These are phyloP conservation scores for Mycena crocata DNA, from an alignment of 768 basidiomycete genomes.

Conservation along the genomic window DNA sequence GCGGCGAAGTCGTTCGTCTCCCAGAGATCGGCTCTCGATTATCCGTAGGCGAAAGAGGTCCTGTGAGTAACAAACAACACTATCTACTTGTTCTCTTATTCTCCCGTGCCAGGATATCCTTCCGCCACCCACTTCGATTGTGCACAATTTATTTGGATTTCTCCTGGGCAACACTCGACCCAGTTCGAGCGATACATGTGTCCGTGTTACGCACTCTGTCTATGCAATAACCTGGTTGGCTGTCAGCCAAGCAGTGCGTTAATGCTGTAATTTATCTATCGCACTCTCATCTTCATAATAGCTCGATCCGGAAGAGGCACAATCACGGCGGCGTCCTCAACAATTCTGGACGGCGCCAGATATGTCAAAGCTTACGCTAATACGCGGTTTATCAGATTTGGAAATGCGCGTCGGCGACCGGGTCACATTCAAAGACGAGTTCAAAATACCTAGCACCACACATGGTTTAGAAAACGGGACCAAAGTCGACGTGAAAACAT, in stretches of 20 bases:
- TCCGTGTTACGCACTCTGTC: constrained; percentile 80
- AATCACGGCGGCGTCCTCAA: constrained; percentile 71
- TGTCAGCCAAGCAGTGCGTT: constrained; percentile 82
- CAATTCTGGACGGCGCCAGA: constrained; percentile 81
- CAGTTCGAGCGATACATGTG: constrained; percentile 68
- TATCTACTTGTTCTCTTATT: constrained; percentile 16
- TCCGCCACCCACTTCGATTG: constrained; percentile 59
- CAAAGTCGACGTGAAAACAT: constrained; percentile 60
- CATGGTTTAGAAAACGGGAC: constrained; percentile 66
- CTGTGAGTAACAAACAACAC: constrained; percentile 56
- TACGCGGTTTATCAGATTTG: constrained; percentile 68
- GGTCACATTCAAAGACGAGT: constrained; percentile 65
- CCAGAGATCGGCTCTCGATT: constrained; percentile 84
- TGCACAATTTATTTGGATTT: constrained; percentile 59
- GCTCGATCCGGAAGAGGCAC: constrained; percentile 71
- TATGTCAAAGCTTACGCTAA: constrained; percentile 69
- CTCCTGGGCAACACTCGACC: constrained; percentile 58
- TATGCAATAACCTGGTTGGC: constrained; percentile 90
- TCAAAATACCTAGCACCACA: constrained; percentile 63
- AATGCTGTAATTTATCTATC: constrained; percentile 5
- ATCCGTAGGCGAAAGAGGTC: constrained; percentile 78
- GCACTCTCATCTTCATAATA: constrained; percentile 43
- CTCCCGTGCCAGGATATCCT: constrained; percentile 70
- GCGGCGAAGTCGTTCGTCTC: constrained; percentile 72
- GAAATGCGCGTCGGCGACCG: constrained; percentile 82